Conservation (phyloP, 2,329 filamentous ascomycete genomes). For the Macroventuria anomochaeta region DNA sequence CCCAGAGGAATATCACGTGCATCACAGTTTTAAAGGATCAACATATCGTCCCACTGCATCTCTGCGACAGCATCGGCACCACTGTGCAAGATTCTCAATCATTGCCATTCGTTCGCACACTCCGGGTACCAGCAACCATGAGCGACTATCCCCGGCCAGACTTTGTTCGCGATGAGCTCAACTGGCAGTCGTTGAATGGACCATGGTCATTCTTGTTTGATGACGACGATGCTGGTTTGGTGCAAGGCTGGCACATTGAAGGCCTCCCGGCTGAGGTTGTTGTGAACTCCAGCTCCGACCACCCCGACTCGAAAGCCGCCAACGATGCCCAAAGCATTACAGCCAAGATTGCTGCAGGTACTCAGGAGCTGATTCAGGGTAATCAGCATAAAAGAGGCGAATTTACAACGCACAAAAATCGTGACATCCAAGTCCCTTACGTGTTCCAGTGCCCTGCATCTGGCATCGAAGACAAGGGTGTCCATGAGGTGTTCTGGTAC, state of each 20-base stretch:
- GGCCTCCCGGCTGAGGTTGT: slow-evolving; percentile 56
- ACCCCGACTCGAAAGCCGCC: slow-evolving; percentile 20
- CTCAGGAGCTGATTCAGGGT: slow-evolving; percentile 56
- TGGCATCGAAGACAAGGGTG: slow-evolving; percentile 65
- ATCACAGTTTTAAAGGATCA: slow-evolving; percentile 10
- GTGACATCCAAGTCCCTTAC: slow-evolving; percentile 67
- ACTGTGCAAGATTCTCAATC: neutral
- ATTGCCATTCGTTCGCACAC: neutral
- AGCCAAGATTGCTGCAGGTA: slow-evolving; percentile 59
- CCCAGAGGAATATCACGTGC: slow-evolving; percentile 13
- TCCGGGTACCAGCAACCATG: slow-evolving; percentile 12
- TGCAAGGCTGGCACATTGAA: slow-evolving; percentile 60
- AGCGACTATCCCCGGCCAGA: slow-evolving; percentile 67
- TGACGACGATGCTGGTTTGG: slow-evolving; percentile 65
- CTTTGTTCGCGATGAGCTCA: slow-evolving; percentile 63
- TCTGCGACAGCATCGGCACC: neutral
- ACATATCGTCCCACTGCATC: neutral
- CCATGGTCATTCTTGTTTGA: slow-evolving; percentile 71
- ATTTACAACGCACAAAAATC: slow-evolving; percentile 52
- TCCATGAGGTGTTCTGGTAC: slow-evolving; percentile 73
- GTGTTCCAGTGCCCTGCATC: slow-evolving; percentile 70
- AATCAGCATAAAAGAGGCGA: slow-evolving; percentile 49
- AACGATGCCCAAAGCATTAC: slow-evolving; percentile 49
- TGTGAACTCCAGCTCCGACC: slow-evolving; percentile 25
- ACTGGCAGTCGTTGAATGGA: slow-evolving; percentile 68